phyloP scores from a whole-genome alignment of 352 stramenopile species.

The Globisporangium polare region DNA sequence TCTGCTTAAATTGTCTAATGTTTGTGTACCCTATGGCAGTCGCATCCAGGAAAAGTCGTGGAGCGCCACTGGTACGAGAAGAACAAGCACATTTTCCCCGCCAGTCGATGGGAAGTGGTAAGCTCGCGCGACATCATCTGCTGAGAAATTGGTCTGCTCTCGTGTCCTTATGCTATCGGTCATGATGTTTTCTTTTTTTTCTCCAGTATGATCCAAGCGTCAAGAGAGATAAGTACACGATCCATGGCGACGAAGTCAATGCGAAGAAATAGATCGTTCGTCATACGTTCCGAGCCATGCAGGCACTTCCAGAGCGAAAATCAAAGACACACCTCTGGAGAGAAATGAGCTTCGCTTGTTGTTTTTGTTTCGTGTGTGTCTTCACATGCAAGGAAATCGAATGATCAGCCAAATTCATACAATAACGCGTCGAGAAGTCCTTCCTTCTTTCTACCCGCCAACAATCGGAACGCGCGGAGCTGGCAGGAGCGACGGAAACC shows the following conservation, averaged over 20 bases:
- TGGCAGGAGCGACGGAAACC: neutral
- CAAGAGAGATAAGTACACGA: constrained; percentile 80
- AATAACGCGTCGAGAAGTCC: constrained; percentile 9
- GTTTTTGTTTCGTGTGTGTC: constrained; percentile 1
- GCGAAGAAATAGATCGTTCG: constrained; percentile 25
- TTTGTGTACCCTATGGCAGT: constrained; percentile 29
- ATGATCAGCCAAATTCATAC: constrained; percentile 20
- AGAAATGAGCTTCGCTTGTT: constrained; percentile 4
- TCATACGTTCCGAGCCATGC: neutral
- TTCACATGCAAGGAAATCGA: constrained; percentile 8
- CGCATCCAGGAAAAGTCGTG: constrained; percentile 97
- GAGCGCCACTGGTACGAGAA: constrained; percentile 98
- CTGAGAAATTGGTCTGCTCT: neutral
- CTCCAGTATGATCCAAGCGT: constrained; percentile 74
- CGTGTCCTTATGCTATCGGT: neutral
- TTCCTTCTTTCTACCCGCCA: constrained; percentile 2
- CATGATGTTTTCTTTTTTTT: neutral
- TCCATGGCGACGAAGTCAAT: constrained; percentile 64
- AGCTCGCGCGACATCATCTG: constrained; percentile 5
- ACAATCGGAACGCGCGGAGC: neutral
- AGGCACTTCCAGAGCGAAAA: neutral
- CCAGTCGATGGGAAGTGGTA: constrained; percentile 96
- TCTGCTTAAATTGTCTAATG: neutral
- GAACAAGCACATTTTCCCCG: constrained; percentile 99
- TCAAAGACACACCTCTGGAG: neutral